Base-by-base conservation (phyloP, 2,329 filamentous ascomycete species). In the Aspergillus candidus region DNA sequence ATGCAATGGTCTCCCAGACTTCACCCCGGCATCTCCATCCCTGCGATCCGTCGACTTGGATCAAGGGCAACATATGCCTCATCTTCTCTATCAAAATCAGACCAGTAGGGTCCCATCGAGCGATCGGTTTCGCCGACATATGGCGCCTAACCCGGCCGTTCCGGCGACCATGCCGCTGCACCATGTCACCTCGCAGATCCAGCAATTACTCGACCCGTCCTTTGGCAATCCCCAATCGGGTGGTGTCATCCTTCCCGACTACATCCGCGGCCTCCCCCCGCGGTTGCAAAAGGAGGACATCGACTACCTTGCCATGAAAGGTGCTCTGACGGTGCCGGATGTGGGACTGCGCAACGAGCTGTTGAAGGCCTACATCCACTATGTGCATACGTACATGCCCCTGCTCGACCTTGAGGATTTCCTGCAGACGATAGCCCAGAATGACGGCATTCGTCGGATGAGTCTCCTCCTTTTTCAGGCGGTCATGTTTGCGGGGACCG, bases 361-460 rank as follows among this genome's bases (percentile, higher is more conserved):
- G 35, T 72, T 97, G 12, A 82, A 83, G 55, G 82, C 82, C 32
- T 96, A 93, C 57, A 77, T 91, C 49, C 86, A 95, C 69, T 95
- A 85, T 63, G 88, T 96, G 6, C 86, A 96, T 63, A 88, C 90
- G 1, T 96, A 88, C 64, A 95, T 96, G 88, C 91, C 91, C 17
- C 73, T 95, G 29, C 71, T 96, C 50, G 88, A 83, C 47, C 56
- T 83, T 38, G 74, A 80, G 50, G 78, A 82, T 29, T 78, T 83
- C 45, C 59, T 83, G 8, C 64, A 65, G 43, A 65, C 65, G 3
- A 87, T 71, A 59, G 83, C 59, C 66, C 80, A 63, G 68, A 80
- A 62, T 76, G 84, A 93, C 62, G 86, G 86, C 11, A 74, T 77
- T 37, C 75, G 79, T 54, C 83, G 82, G 60, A 76, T 89, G 58